Evolutionary conservation across 2,329 filamentous ascomycete genomes (phyloP), one percentile per base, ranked within the genome.

Genomic region (Penicillium sp.): DNA sequence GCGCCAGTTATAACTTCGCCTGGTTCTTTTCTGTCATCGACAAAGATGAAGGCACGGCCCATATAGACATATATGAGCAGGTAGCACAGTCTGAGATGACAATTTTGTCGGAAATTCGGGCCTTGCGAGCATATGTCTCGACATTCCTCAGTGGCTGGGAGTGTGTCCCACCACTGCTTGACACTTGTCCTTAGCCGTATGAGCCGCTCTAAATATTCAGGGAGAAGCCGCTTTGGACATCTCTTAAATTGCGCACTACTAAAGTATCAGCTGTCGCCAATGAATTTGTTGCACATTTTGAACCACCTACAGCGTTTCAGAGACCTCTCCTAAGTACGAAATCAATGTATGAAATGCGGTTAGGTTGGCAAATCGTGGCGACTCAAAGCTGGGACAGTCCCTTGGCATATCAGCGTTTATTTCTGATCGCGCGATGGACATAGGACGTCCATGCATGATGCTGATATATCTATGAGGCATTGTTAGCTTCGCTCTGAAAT

Each of bases 391-490:
- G 1, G 74, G 70, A 29, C 73, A 66, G 53, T 81, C 72, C 4
- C 69, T 72, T 8, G 81, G 82, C 52, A 80, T 65, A 39, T 80
- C 79, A 1, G 80, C 79, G 56, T 83, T 82, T 16, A 84, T 75
- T 53, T 83, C 81, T 4, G 75, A 71, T n/a, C 75, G 73, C 3
- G 77, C 72, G 23, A 83, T 78, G 1, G 82, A 83, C 8, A 75
- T 68, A 8, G 82, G 81, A 2, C 81, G 72, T 27, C 80, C 80
- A 57, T 84, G 81, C 48, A 82, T 77, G 45, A 81, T 81, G 31
- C 80, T 78, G 18, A 83, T 78, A 50, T 80, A 77, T 55, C 80
- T 82, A 34, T 44, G 16, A 31, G 18, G 16, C 9, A 18, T 18
- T 29, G 6, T 44, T 31, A 44, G 41, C n/a, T 18, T 44, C 13